Evolutionary conservation across 345 rosid genomes (phyloP), one percentile per base, ranked within the genome.

Genomic region (Murraya koenigii): DNA sequence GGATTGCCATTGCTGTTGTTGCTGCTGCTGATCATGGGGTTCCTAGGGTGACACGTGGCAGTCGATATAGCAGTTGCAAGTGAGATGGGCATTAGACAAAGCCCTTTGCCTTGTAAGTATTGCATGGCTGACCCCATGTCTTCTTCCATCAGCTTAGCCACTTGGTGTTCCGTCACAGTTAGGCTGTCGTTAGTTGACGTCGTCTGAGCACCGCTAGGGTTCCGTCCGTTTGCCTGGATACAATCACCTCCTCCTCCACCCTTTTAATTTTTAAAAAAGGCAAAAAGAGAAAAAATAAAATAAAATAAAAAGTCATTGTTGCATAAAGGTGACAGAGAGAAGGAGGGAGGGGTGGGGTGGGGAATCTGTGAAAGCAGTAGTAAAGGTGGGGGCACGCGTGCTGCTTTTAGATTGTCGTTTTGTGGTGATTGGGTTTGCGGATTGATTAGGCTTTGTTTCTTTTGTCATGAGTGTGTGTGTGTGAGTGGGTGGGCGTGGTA

Each of bases 121-220:
- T 94, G 98, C 99, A 96, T 96, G 79, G 99, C 99, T 23, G 98
- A 88, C 14, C 98, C 98, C 99, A 94, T 96, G 77, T 96, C 99
- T 81, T 96, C 97, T 63, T 96, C 98, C 97, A 96, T 92, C 28
- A 96, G 86, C 86, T 90, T 96, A 0, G 95, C 98, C 61, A 96
- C 99, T 72, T 95, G 97, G 68, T 91, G 90, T 79, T 94, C 99
- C 75, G 97, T 88, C 80, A 88, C 81, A 61, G 92, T 87, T n/a
- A 93, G 47, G 81, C 86, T 85, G 80, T 86, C 93, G 63, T 86
- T 85, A 1, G 84, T 26, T 38, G 87, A 80, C 32, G 86, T 76
- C 66, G 82, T 84, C 30, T 82, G 79, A 67, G 70, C 76, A 63
- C 82, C 83, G 78, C 85, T 67, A n/a, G 81, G 25, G 30, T 69